Percentiles rank a stretch among this genome's conserved stretches.
phyloP scores from a whole-genome alignment of 2,329 filamentous ascomycete species.

The Sporothrix schenckii region DNA sequence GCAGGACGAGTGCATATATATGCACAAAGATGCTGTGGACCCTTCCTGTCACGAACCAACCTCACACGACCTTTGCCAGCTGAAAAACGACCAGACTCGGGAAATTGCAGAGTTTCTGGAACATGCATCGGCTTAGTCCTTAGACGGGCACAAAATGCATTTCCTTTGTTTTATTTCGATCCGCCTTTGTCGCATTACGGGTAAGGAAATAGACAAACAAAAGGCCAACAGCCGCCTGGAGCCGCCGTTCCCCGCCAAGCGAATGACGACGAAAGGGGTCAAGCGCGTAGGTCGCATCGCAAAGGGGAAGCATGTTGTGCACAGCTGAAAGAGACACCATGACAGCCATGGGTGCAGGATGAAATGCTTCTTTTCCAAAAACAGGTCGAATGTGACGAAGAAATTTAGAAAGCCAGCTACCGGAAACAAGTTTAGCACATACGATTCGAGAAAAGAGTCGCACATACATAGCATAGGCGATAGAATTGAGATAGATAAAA shows the following conservation, averaged over 20 bases:
- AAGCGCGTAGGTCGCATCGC: constrained; percentile 5
- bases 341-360: not conserved
- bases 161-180: not conserved
- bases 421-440: not conserved
- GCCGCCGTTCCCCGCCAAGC: not conserved
- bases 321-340: constrained; percentile 16
- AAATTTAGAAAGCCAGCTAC: not conserved
- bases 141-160: not conserved
- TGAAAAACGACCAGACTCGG: not conserved
- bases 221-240: not conserved
- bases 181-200: not conserved
- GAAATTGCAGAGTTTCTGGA: constrained; percentile 10
- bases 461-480: not conserved
- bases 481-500: not conserved
- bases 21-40: not conserved
- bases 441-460: not conserved
- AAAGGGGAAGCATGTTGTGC: not conserved
- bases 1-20: not conserved
- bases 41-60: not conserved
- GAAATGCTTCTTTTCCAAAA: constrained; percentile 16
- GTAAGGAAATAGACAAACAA: not conserved
- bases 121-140: not conserved
- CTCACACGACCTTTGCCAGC: not conserved
- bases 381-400: not conserved
- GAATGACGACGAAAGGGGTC: not conserved